Base-by-base conservation (phyloP, 2,329 filamentous ascomycete genomes). In the Cercospora berteroae region DNA sequence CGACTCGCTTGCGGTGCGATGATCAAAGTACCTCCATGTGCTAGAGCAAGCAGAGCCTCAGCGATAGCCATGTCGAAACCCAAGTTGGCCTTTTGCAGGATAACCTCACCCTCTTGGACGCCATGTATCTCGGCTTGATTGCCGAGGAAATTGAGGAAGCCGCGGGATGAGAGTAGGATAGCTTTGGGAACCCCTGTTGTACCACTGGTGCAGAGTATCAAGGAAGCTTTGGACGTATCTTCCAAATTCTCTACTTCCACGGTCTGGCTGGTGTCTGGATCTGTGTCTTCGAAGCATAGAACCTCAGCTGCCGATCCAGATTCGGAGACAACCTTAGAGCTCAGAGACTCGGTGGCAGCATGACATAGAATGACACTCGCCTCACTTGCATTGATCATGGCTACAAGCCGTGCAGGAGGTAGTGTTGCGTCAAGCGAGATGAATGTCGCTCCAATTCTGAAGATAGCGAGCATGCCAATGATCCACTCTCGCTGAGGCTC, bases 41-140 rank as follows among this genome's bases (percentile, higher is more conserved):
- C 69, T 1, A 84, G 72, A 0, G 78, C 77, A 3, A 71, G 69
- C 59, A 82, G 76, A 6, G 78, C 77, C 68, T 84, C 80, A 2
- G 69, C 69, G 1, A 82, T 48, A 0, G 81, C 80, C 66, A 82
- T 71, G 62, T 84, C 81, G 69, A 84, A 84, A 9, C 74, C 76
- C 29, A 74, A 76, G 0, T 81, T 74, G 16, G 69, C 78, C 58
- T 82, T 79, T 60, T 82, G 80, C 4, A 82, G 70, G 0, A 79
- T 74, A 0, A 67, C 64, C 23, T 78, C 78, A 1, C 69, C 66
- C 0, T 55, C 12, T 16, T 68, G 59, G 5, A 71, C 23, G 33
- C 62, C 67, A 36, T 60, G 66, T 4, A 63, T 50, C 16, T 64
- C 39, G 12, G 48, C 36, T 29, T 67, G 57, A 29, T 67, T 64